phyloP scores from a whole-genome alignment of 495 filamentous ascomycete genomes.

The Penicillium roqueforti region DNA sequence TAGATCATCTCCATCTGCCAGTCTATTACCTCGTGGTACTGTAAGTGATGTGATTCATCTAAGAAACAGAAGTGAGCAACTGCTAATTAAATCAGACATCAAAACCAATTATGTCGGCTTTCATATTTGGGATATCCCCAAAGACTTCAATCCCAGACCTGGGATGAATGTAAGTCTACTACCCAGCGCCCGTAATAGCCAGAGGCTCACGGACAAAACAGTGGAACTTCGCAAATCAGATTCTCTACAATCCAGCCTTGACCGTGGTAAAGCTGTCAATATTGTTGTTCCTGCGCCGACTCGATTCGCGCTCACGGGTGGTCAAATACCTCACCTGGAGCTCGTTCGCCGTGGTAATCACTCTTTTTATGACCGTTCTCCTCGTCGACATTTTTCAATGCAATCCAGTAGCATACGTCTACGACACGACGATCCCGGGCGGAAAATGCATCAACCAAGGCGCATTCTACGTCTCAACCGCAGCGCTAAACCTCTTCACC shows the following conservation, averaged over 20 bases:
- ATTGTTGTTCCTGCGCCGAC: conserved; percentile 48
- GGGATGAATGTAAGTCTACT: conserved; percentile 20
- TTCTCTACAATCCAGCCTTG: conserved; percentile 61
- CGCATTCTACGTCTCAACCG: conserved; percentile 41
- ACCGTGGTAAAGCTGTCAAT: conserved; percentile 56
- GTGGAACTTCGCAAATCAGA: conserved; percentile 52
- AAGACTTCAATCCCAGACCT: conserved; percentile 16
- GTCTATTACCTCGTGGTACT: conserved; percentile 31
- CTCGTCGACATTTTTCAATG: conserved; percentile 58
- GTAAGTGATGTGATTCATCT: conserved; percentile 18
- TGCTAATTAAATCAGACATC: conserved; percentile 37
- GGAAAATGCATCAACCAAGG: conserved; percentile 42
- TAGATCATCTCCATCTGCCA: conserved; percentile 24
- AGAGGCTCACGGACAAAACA: neutral
- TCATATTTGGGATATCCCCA: conserved; percentile 41
- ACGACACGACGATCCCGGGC: conserved; percentile 31
- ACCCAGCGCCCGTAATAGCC: neutral
- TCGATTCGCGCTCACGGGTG: conserved; percentile 32
- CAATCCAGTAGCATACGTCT: conserved; percentile 42
- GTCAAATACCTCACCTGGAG: conserved; percentile 40
- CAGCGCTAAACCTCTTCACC: conserved; percentile 43
- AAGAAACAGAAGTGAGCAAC: neutral
- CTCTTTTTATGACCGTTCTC: conserved; percentile 50
- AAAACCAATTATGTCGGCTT: conserved; percentile 52
- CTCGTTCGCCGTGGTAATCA: conserved; percentile 46